phyloP scores from a whole-genome alignment of 176 grass and related monocot genomes.

The Oryza glumipatula region DNA sequence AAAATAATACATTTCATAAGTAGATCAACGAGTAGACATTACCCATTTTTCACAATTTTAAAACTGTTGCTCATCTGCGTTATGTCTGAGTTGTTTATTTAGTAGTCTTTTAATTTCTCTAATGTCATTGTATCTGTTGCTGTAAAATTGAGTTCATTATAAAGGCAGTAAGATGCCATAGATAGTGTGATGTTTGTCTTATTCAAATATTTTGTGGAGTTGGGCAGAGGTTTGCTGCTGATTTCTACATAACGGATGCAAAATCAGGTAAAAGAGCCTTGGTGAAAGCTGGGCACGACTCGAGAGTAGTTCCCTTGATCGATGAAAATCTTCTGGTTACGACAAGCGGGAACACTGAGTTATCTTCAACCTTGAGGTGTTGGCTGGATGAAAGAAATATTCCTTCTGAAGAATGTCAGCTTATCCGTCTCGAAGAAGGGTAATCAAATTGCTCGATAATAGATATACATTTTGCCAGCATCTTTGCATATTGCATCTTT shows the following conservation, averaged over 20 bases:
- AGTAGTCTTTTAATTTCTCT: not conserved
- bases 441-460: slow-evolving; percentile 42
- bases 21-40: not conserved
- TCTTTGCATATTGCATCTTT: slow-evolving; percentile 4
- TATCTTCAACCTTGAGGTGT: slow-evolving; percentile 85
- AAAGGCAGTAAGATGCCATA: not conserved
- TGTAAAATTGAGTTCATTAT: not conserved
- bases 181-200: slow-evolving; percentile 44
- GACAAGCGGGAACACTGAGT: slow-evolving; percentile 65
- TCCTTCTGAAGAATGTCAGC: slow-evolving; percentile 65
- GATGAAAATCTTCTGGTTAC: slow-evolving; percentile 76
- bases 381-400: slow-evolving; percentile 89
- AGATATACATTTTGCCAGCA: slow-evolving; percentile 5
- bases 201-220: slow-evolving; percentile 52
- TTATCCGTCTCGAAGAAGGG: slow-evolving; percentile 88
- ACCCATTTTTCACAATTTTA: not conserved
- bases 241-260: slow-evolving; percentile 97
- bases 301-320: slow-evolving; percentile 76
- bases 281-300: slow-evolving; percentile 80
- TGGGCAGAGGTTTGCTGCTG: slow-evolving; percentile 86
- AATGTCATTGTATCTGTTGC: not conserved
- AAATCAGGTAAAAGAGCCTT: slow-evolving; percentile 79
- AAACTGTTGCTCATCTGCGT: slow-evolving; percentile 1
- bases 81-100: slow-evolving; percentile 10
- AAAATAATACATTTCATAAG: not conserved